A percentile compares a stretch with the other conserved stretches of the same genome.
Conservation (phyloP, 352 stramenopile species). For the Blastocystis sp. region DNA sequence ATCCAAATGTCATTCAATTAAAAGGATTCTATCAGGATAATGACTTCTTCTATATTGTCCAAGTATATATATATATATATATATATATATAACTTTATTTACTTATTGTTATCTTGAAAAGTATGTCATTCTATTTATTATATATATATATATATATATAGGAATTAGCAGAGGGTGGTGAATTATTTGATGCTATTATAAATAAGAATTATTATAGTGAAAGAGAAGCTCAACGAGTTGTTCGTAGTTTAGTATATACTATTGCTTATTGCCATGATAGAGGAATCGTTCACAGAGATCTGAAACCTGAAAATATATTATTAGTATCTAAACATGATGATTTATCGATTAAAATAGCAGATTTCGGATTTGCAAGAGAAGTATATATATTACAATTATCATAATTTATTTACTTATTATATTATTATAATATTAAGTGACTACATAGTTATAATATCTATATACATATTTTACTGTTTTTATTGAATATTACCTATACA, state of each 20-base stretch:
- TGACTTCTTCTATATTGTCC: constrained; percentile 31
- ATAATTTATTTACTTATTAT: background rate
- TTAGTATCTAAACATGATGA: constrained; percentile 57
- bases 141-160: no score
- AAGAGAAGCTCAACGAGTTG: constrained; percentile 57
- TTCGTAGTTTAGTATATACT: constrained; percentile 55
- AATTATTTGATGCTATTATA: constrained; percentile 33
- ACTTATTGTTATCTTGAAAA: no score
- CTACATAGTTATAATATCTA: no score
- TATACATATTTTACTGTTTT: no score
- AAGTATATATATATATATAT: no score
- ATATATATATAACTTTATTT: no score
- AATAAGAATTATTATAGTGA: constrained; percentile 50
- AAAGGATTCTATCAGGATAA: constrained; percentile 37
- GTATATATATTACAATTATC: constrained; percentile 3
- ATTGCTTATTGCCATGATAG: constrained; percentile 66
- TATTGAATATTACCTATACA: no score
- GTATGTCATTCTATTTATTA: constrained; percentile 31
- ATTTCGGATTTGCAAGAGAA: constrained; percentile 66
- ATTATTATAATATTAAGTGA: no score
- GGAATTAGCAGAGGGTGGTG: constrained; percentile 27
- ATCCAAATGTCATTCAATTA: constrained; percentile 29
- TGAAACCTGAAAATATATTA: constrained; percentile 62
- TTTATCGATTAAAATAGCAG: constrained; percentile 62
- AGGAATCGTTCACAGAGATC: constrained; percentile 53